Conservation (phyloP, 2,329 filamentous ascomycete genomes). For the Colletotrichum zoysiae region DNA sequence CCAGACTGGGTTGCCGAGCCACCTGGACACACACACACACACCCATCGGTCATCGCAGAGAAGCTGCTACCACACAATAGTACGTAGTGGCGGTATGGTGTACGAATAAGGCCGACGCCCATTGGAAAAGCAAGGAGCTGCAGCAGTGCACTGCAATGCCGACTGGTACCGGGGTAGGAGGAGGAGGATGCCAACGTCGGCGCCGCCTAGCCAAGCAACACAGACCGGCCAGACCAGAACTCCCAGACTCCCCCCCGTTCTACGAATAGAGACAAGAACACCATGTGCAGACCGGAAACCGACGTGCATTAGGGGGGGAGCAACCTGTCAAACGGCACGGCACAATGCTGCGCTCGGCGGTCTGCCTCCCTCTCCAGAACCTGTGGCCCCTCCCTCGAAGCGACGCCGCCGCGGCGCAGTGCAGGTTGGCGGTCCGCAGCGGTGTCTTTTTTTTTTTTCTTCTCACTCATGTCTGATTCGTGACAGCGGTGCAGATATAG, state of each 20-base stretch:
- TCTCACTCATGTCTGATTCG: background rate
- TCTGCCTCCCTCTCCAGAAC: background rate
- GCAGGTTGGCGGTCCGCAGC: conserved; percentile 14
- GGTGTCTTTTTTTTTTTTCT: background rate
- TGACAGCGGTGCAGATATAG: no score
- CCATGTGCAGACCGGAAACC: background rate
- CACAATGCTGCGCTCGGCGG: conserved; percentile 18
- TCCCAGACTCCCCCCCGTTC: background rate
- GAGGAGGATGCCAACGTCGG: background rate
- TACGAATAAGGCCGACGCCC: conserved; percentile 2
- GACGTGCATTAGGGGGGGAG: conserved; percentile 14
- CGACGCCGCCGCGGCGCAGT: background rate
- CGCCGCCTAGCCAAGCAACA: background rate
- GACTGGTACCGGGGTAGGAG: background rate
- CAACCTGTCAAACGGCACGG: conserved; percentile 30
- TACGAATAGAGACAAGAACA: background rate
- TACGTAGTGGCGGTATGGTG: background rate
- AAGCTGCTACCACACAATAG: background rate
- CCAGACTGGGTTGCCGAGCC: conserved; percentile 1
- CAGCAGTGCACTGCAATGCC: background rate
- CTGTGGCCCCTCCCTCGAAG: conserved; percentile 1
- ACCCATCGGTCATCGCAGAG: background rate
- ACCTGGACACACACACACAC: background rate
- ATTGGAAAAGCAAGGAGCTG: conserved; percentile 2
- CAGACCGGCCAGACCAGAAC: background rate